These are phyloP conservation scores for Arthroderma sp. DNA, from an alignment of 2,329 filamentous ascomycete species.

Conservation along the genomic window DNA sequence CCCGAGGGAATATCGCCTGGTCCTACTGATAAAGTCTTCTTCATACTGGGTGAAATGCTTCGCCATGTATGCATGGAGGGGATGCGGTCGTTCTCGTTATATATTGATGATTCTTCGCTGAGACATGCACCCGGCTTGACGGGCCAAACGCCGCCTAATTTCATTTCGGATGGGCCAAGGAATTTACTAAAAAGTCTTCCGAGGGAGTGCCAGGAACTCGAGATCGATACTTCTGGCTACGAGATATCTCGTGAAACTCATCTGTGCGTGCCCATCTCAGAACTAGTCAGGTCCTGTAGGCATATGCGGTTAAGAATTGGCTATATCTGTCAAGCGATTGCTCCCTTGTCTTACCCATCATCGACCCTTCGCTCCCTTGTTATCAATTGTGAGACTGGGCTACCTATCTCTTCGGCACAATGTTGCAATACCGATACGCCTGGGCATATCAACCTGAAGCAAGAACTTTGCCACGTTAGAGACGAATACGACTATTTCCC, in stretches of 20 bases:
- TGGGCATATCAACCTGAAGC: not conserved
- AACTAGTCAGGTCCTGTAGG: no score
- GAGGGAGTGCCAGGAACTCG: slow-evolving; percentile 7
- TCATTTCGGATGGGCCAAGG: no score
- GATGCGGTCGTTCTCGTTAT: slow-evolving; percentile 8
- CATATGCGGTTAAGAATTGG: slow-evolving; percentile 11
- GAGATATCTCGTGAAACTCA: slow-evolving; percentile 8
- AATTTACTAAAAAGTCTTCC: slow-evolving; percentile 5
- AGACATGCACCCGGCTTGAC: not conserved
- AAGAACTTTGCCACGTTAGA: not conserved
- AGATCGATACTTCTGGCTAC: slow-evolving; percentile 13
- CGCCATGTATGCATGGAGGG: no score
- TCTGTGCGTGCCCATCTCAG: slow-evolving; percentile 9
- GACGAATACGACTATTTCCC: not conserved
- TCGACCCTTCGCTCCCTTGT: slow-evolving; percentile 10
- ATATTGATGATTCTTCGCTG: not conserved
- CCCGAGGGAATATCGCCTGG: not conserved
- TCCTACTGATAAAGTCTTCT: not conserved
- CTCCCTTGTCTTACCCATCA: not conserved
- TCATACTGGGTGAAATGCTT: no score
- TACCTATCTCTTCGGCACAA: not conserved
- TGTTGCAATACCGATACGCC: no score
- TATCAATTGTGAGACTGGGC: slow-evolving; percentile 10
- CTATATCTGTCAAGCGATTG: slow-evolving; percentile 5
- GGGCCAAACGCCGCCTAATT: slow-evolving; percentile 1